phyloP scores from a whole-genome alignment of 352 stramenopile species.

The Globisporangium nagaii region DNA sequence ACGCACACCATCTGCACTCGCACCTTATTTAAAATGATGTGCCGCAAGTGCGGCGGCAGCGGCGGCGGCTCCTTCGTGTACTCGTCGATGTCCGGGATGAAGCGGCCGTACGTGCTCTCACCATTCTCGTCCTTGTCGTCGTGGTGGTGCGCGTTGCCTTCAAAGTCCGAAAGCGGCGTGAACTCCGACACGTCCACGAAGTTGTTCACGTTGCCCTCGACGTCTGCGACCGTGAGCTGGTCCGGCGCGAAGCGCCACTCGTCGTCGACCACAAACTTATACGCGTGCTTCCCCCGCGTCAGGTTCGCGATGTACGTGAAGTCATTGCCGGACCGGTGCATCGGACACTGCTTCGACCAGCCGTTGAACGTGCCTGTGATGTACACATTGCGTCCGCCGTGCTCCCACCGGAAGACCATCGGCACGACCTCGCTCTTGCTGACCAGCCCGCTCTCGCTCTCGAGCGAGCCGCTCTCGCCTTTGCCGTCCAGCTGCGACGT shows the following conservation, averaged over 20 bases:
- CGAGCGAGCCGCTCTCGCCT: conserved; percentile 8
- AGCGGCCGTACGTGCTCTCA: conserved; percentile 93
- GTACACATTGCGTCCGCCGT: conserved; percentile 94
- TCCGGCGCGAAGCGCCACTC: conserved; percentile 96
- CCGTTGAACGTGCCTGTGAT: conserved; percentile 99
- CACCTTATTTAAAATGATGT: conserved; percentile 99
- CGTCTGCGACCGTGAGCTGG: conserved; percentile 96
- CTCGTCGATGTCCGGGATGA: conserved; percentile 98
- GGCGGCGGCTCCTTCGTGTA: conserved; percentile 99
- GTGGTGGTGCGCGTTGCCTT: conserved; percentile 28
- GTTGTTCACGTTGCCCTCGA: conserved; percentile 99
- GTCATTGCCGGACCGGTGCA: conserved; percentile 99
- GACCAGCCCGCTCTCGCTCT: conserved; percentile 2
- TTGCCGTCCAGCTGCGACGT: conserved; percentile 23
- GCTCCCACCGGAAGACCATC: conserved; percentile 99
- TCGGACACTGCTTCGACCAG: conserved; percentile 98
- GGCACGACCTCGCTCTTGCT: conserved; percentile 59
- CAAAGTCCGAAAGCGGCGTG: conserved; percentile 75
- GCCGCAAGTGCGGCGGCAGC: conserved; percentile 96
- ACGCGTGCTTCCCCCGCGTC: conserved; percentile 96
- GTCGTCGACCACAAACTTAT: conserved; percentile 99
- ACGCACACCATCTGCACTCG: conserved; percentile 10
- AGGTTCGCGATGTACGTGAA: conserved; percentile 99
- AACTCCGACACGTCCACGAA: conserved; percentile 99
- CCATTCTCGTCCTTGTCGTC: conserved; percentile 62